Evolutionary conservation across 1,284 basidiomycete genomes (phyloP).

Genomic region (Marasmius sp.): DNA sequence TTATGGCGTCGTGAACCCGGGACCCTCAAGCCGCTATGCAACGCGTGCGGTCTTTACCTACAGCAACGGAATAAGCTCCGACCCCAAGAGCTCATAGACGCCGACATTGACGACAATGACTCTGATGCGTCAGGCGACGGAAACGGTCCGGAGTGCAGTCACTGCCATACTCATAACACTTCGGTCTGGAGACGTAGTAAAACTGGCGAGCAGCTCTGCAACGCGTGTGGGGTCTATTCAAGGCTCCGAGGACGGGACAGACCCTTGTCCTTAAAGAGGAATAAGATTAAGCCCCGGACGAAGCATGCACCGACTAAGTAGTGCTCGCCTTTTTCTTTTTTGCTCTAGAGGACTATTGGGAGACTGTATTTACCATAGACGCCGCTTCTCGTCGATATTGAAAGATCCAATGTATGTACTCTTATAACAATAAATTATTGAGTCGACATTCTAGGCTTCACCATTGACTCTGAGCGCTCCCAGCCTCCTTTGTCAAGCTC

Average conservation of each 20-base stretch:
- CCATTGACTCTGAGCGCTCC: too few species aligned
- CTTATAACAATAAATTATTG: too few species aligned
- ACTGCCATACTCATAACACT: constrained; percentile 46
- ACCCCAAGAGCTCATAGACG: constrained; percentile 50
- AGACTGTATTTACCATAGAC: background rate
- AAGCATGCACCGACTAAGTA: constrained; percentile 11
- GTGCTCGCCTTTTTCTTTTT: background rate
- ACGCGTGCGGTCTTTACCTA: constrained; percentile 48
- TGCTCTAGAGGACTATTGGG: background rate
- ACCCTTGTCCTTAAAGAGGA: constrained; percentile 43
- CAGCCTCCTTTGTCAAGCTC: too few species aligned
- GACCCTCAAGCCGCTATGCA: constrained; percentile 44
- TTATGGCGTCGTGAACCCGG: constrained; percentile 48
- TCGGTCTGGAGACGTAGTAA: constrained; percentile 51
- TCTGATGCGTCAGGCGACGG: constrained; percentile 37
- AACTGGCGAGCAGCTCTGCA: constrained; percentile 47
- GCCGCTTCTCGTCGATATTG: too few species aligned
- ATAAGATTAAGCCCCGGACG: constrained; percentile 44
- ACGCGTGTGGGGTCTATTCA: constrained; percentile 50
- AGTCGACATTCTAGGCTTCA: too few species aligned
- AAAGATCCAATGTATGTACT: too few species aligned
- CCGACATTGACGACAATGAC: constrained; percentile 37
- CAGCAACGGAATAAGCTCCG: constrained; percentile 47
- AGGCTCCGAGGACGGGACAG: constrained; percentile 44
- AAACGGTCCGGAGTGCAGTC: constrained; percentile 44